Conservation (phyloP, 1,139 yeast species). For the Ogataea hybrid region DNA sequence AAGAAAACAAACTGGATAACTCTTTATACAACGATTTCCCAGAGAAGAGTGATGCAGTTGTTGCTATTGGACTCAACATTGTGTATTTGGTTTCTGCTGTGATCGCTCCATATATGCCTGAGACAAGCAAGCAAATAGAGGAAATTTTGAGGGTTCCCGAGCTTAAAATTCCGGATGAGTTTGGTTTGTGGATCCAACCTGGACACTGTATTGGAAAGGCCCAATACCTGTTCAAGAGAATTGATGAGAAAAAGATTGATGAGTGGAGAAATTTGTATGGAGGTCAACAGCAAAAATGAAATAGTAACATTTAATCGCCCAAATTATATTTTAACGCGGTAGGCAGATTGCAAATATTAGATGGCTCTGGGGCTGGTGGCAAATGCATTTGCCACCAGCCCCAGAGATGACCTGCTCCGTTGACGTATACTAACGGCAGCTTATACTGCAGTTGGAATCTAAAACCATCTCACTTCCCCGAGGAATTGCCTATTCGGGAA, state of each 20-base stretch:
- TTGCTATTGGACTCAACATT: slow-evolving; percentile 87
- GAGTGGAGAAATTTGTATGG: slow-evolving; percentile 89
- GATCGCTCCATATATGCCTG: slow-evolving; percentile 89
- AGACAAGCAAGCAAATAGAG: slow-evolving; percentile 64
- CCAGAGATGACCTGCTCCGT: no score
- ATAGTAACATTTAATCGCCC: background rate
- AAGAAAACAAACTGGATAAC: slow-evolving; percentile 93
- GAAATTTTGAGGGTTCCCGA: slow-evolving; percentile 83
- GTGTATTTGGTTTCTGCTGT: slow-evolving; percentile 80
- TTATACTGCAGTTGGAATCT: background rate
- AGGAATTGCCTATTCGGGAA: slow-evolving; percentile 4
- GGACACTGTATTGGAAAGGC: slow-evolving; percentile 94
- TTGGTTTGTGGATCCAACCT: slow-evolving; percentile 62
- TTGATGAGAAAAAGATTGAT: slow-evolving; percentile 84
- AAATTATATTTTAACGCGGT: slow-evolving; percentile 3
- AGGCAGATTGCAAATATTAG: background rate
- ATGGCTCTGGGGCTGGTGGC: slow-evolving; percentile 5
- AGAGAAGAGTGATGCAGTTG: slow-evolving; percentile 85
- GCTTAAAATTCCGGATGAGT: slow-evolving; percentile 72
- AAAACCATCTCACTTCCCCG: slow-evolving; percentile 2
- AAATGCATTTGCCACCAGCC: slow-evolving; percentile 6
- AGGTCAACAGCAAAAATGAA: slow-evolving; percentile 44
- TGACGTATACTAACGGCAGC: background rate
- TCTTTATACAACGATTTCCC: slow-evolving; percentile 74
- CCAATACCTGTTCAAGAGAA: slow-evolving; percentile 85